Evolutionary conservation across 805 yeast species (phyloP), one percentile per base, ranked within the genome.

Genomic region (Ogataea saltuana): DNA sequence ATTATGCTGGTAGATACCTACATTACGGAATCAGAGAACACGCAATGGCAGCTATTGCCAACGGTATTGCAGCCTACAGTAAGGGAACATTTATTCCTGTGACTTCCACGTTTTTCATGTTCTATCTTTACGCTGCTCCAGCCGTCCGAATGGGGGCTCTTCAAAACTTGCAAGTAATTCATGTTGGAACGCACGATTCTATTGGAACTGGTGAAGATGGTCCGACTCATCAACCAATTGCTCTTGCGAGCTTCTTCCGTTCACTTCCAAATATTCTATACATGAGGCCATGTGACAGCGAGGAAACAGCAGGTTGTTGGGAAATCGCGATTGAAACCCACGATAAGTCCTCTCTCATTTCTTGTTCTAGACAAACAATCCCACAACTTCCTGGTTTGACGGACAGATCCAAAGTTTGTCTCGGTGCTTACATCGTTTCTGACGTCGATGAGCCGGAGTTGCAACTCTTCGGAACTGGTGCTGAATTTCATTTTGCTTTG

Each of bases 21-120:
- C 85, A 97, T 72, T 91, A 83, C 69, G 99, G 99, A 81, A 96
- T 91, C 55, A 84, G 99, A 71, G 99, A 91, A 77, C 98, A 93
- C 72, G 97, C 88, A 66, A 89, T 91, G 97, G 96, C 96, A 72
- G 97, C 97, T 51, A 85, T 90, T 68, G 77, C 90, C 80, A 93
- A 91, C 72, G 99, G 99, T 81, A 85, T 91, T 59, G 78, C 93
- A 44, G 97, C 97, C 42, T 91, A 74, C 64, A 85, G 82, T 74
- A 96, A 96, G 68, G 98, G 96, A 71, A 91, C 99, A 63, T 91
- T 69, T 49, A 60, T 69, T 41, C 72, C 72, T 1, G 60, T 67
- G 39, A 59, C 70, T 34, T 60, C 74, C 30, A 54, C 69, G 0
- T 69, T 91, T 88, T 78, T 93, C 69, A 91, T 91, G 83, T 91